phyloP scores from a whole-genome alignment of 345 rosid species.

The Linum trigynum region DNA sequence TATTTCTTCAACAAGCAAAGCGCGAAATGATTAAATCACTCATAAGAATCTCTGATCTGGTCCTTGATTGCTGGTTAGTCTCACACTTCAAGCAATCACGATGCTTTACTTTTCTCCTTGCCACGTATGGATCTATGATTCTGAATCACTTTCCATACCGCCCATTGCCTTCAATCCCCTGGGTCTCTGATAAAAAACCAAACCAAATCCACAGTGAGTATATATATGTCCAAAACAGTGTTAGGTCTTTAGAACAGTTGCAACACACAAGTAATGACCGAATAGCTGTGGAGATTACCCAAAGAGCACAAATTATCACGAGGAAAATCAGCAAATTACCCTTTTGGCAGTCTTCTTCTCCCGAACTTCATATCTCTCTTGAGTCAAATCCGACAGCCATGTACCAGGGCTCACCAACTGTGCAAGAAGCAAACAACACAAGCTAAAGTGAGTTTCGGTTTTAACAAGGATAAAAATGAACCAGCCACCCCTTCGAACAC shows the following conservation, averaged over 20 bases:
- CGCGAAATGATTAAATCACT: background rate
- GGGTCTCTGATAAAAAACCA: conserved; percentile 28
- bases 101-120: background rate
- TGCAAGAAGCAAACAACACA: conserved; percentile 2
- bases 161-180: conserved; percentile 65
- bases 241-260: background rate
- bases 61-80: background rate
- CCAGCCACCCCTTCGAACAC: conserved; percentile 13
- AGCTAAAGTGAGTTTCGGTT: background rate
- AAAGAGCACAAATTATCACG: background rate
- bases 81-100: conserved; percentile 11
- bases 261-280: no score
- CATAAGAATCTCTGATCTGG: background rate
- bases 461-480: background rate
- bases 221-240: background rate
- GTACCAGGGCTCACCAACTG: conserved; percentile 90
- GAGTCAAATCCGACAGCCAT: conserved; percentile 78
- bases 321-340: conserved; percentile 27
- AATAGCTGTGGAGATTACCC: no score
- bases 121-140: conserved; percentile 9
- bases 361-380: conserved; percentile 82
- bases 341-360: conserved; percentile 90
- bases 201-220: background rate
- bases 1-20: background rate
- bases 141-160: conserved; percentile 53